Evolutionary conservation across 352 stramenopile genomes (phyloP).

Genomic region (Phytophthora quininea): DNA sequence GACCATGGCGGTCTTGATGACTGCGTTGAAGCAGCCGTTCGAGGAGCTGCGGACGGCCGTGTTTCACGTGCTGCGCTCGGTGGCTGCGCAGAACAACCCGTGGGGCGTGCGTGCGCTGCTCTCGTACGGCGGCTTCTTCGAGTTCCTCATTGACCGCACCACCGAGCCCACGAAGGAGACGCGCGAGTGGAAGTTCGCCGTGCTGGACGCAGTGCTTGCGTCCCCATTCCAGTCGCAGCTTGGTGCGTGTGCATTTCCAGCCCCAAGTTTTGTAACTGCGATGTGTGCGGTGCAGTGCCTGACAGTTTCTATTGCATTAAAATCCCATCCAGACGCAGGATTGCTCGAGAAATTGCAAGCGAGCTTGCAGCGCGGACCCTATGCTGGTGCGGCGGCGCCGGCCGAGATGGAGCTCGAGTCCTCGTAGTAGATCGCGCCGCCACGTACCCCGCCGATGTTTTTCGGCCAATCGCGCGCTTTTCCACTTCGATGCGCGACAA

Average conservation of each 20-base stretch:
- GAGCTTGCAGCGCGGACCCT: conserved; percentile 68
- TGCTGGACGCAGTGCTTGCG: conserved; percentile 76
- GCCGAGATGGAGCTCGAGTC: conserved; percentile 74
- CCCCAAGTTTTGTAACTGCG: conserved; percentile 9
- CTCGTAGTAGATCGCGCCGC: conserved; percentile 31
- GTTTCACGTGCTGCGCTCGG: conserved; percentile 77
- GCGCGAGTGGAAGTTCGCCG: conserved; percentile 89
- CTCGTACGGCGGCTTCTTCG: conserved; percentile 84
- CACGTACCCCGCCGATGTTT: conserved; percentile 8
- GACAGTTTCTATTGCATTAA: conserved; percentile 5
- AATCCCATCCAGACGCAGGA: conserved; percentile 40
- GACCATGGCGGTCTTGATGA: conserved; percentile 76
- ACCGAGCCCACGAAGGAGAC: conserved; percentile 87
- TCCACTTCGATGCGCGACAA: not conserved
- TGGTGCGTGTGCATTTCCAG: conserved; percentile 38
- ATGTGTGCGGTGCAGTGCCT: conserved; percentile 15
- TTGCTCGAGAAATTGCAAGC: conserved; percentile 60
- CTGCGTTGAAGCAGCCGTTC: conserved; percentile 82
- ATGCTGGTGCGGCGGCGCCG: conserved; percentile 48
- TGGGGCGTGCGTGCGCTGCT: conserved; percentile 73
- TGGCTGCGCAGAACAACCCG: conserved; percentile 80
- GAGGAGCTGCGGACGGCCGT: conserved; percentile 80
- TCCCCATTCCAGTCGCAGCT: conserved; percentile 71
- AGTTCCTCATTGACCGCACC: conserved; percentile 82
- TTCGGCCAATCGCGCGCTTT: conserved; percentile 13